These are phyloP conservation scores for Colletotrichum gigasporum DNA, from an alignment of 2,329 filamentous ascomycete genomes.

Conservation along the genomic window DNA sequence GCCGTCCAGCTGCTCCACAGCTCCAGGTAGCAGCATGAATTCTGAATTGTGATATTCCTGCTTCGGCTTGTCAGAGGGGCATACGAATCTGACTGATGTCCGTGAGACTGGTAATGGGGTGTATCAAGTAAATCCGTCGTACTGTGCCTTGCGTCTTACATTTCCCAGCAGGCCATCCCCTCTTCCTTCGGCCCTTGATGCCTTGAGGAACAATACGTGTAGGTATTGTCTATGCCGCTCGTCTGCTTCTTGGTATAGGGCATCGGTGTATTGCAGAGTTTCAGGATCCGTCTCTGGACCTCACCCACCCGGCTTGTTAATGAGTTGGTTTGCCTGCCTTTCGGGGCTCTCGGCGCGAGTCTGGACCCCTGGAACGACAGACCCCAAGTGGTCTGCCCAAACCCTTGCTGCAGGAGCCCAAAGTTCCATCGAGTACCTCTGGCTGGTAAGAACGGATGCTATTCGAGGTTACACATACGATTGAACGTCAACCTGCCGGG, in stretches of 20 bases:
- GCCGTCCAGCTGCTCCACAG: slow-evolving; percentile 10
- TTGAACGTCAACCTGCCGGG: no score
- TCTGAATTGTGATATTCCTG: background rate
- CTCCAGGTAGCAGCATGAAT: slow-evolving; percentile 14
- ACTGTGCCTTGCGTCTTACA: background rate
- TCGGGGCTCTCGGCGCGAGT: background rate
- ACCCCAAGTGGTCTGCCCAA: background rate
- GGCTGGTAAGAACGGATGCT: no score
- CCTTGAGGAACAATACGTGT: background rate
- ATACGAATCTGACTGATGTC: background rate
- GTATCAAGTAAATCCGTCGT: background rate
- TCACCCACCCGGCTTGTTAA: background rate
- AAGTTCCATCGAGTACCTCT: no score
- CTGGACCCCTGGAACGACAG: background rate
- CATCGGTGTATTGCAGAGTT: background rate
- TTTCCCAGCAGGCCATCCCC: background rate
- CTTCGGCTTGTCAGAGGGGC: background rate
- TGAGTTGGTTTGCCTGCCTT: background rate
- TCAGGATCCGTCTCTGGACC: background rate
- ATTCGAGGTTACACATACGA: no score
- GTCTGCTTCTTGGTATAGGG: background rate
- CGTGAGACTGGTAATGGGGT: background rate
- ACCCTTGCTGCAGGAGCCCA: no score
- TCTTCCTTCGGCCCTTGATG: background rate
- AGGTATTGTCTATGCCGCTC: background rate